phyloP scores from a whole-genome alignment of 2,329 filamentous ascomycete species.

The Pseudogymnoascus verrucosus region DNA sequence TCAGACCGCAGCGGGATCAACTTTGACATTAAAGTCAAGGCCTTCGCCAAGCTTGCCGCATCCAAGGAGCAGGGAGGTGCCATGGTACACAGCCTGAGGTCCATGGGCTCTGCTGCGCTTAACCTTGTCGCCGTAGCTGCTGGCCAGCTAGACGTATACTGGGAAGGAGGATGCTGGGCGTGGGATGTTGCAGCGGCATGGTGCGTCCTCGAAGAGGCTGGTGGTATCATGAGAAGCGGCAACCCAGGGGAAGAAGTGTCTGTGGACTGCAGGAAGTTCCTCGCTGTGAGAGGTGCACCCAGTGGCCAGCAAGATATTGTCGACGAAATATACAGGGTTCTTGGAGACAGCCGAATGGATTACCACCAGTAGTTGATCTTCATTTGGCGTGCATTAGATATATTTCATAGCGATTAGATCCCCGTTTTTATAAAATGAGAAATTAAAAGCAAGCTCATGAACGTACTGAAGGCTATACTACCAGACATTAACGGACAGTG shows the following conservation, averaged over 20 bases:
- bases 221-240: conserved; percentile 62
- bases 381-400: not conserved
- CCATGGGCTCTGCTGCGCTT: conserved; percentile 63
- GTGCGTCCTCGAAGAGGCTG: conserved; percentile 68
- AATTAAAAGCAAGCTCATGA: not conserved
- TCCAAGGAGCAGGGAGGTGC: conserved; percentile 53
- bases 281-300: conserved; percentile 54
- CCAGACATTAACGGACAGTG: too few species aligned
- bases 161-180: conserved; percentile 78
- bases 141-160: conserved; percentile 66
- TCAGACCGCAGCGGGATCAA: conserved; percentile 59
- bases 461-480: not conserved
- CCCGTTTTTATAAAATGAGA: not conserved
- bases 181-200: conserved; percentile 82
- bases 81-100: conserved; percentile 71
- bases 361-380: conserved; percentile 27
- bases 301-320: conserved; percentile 53
- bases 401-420: not conserved
- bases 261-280: conserved; percentile 52
- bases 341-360: conserved; percentile 47
- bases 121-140: conserved; percentile 67
- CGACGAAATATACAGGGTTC: conserved; percentile 55
- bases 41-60: conserved; percentile 53
- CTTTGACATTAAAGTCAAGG: conserved; percentile 59
- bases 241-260: conserved; percentile 59